Evolutionary conservation across 495 filamentous ascomycete species (phyloP), one percentile per base, ranked within the genome.

Genomic region (Aspergillus sparsus): DNA sequence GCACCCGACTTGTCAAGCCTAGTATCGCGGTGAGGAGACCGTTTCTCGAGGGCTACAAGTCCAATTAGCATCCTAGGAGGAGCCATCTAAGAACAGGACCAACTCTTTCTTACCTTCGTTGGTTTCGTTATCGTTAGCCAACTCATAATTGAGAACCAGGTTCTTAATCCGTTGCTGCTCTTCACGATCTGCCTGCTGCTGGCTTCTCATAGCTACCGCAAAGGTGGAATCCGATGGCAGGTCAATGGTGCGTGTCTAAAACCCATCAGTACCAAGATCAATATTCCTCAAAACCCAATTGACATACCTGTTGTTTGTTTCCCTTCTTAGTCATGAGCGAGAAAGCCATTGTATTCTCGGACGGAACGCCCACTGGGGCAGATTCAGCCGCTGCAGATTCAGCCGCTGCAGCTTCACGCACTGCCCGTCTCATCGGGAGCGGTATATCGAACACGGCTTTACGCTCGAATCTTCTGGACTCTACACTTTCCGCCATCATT

Each of bases 141-240:
- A 86, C 72, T 98, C 94, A 69, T 96, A 96, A 73, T 96, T 98
- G 69, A 98, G 81, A 46, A 98, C 95, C 21, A 98, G 80, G 69
- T 89, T 94, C 78, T 98, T 98, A 82, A 98, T 98, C 49, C 96
- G 90, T 70, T 96, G 89, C 70, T 98, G 94, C 69, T 98, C 94
- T 68, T 94, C 94, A 53, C 89, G 88, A 70, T 97, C 93, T 0
- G 93, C 94, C 72, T 93, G 88, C 67, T 96, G 92, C 75, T 97
- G 92, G 61, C 83, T 91, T 68, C 90, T 93, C 92, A 98, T 92
- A 13, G 95, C 93, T 60, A 98, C 81, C 8, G 94, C 94, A 73
- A 98, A 96, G 62, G 83, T 91, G 0, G 93, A 97, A 70, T 98
- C 90, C 6, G 93, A 96, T 6, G 94, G 94, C 59, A 98, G 78